Percentiles rank a stretch among this genome's conserved stretches.
Evolutionary conservation across 192 early-diverging fungal genomes (phyloP).

Genomic region (Thoreauomyces humboldtii): DNA sequence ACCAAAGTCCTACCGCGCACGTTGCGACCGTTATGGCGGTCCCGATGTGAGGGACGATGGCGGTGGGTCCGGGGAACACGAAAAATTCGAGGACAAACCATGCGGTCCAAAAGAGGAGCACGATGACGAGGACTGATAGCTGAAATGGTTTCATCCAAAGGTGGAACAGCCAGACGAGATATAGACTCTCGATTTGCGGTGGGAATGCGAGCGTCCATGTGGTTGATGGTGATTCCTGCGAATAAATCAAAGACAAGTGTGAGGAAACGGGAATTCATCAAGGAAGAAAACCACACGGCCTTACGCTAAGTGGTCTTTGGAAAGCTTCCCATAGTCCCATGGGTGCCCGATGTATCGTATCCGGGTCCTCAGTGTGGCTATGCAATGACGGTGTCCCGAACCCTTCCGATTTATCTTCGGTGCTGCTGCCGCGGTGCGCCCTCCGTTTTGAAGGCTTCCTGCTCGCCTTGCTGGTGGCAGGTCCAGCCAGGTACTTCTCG

Average conservation of each 20-base stretch:
- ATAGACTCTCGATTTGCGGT: conserved; percentile 7
- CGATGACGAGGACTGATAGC: not conserved
- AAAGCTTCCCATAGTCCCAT: conserved; percentile 11
- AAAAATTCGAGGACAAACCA: conserved; percentile 1
- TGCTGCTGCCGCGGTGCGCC: no score
- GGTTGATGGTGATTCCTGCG: conserved; percentile 22
- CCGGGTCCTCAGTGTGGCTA: not conserved
- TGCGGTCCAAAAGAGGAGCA: conserved; percentile 3
- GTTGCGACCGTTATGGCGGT: not conserved
- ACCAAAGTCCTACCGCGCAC: conserved; percentile 2
- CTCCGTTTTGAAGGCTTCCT: not conserved
- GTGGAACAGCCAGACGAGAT: conserved; percentile 18
- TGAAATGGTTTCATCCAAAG: conserved; percentile 19
- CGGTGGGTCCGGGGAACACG: not conserved
- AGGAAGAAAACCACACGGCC: no score
- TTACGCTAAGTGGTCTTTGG: conserved; percentile 11
- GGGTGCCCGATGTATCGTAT: not conserved
- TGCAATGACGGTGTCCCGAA: not conserved
- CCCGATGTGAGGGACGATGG: conserved; percentile 9
- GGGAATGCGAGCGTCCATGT: conserved; percentile 16
- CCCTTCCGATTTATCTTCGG: not conserved
- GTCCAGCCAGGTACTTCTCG: conserved; percentile 17
- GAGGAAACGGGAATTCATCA: no score
- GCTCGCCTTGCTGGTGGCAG: not conserved
- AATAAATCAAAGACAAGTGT: no score